Conservation (phyloP, 192 early-diverging fungal species). For the Backusella tuberculispora region DNA sequence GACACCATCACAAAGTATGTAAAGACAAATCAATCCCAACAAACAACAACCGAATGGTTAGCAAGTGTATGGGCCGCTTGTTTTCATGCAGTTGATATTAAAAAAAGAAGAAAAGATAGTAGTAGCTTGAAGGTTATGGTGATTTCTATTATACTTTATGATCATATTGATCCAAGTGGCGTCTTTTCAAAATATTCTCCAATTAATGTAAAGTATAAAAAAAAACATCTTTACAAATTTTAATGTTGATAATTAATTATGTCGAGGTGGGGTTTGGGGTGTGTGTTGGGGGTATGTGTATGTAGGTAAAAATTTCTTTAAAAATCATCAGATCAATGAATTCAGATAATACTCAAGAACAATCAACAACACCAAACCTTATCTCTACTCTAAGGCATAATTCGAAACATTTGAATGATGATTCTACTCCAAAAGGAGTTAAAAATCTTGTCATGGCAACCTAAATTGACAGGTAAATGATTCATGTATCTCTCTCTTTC, state of each 20-base stretch:
- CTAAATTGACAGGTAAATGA: background rate
- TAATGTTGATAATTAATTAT: too few relatives aligned
- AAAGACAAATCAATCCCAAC: constrained; percentile 34
- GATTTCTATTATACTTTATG: constrained; percentile 85
- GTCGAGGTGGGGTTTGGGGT: too few relatives aligned
- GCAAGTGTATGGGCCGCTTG: constrained; percentile 74
- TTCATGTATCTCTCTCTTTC: background rate
- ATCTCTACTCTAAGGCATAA: constrained; percentile 77
- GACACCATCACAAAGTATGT: constrained; percentile 74
- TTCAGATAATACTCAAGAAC: constrained; percentile 31
- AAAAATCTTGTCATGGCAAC: constrained; percentile 52
- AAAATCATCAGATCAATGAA: constrained; percentile 39
- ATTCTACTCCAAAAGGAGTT: constrained; percentile 72
- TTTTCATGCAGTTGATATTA: constrained; percentile 53
- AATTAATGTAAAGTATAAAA: constrained; percentile 69
- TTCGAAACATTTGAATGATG: constrained; percentile 81
- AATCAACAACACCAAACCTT: constrained; percentile 53
- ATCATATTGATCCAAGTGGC: constrained; percentile 81
- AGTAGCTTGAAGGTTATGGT: constrained; percentile 87
- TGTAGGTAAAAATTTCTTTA: constrained; percentile 39
- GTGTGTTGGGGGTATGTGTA: too few relatives aligned
- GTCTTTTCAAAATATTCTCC: constrained; percentile 74
- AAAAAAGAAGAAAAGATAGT: constrained; percentile 52
- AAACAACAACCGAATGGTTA: constrained; percentile 65
- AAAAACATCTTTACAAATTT: too few relatives aligned